Base-by-base conservation (phyloP, 352 stramenopile species). In the Phytophthora quininea region DNA sequence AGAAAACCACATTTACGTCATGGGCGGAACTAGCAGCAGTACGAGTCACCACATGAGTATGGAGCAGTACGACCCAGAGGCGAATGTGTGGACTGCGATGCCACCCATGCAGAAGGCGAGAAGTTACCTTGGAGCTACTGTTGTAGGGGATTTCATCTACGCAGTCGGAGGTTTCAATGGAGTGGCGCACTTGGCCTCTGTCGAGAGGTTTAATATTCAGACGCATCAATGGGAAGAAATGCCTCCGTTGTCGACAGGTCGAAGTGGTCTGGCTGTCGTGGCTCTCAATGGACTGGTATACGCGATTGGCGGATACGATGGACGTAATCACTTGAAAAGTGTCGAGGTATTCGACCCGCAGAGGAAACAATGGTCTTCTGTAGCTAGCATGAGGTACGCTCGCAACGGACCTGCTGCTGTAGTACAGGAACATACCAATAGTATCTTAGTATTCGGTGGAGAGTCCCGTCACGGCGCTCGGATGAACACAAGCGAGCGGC, bases 131-230 rank as follows among this genome's bases (percentile, higher is more conserved):
- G 85, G 85, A 12, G 76, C 79, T 3, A 66, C 66, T 10, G 67
- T 80, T 7, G 64, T 89, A 4, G 71, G 75, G 27, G 64, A 77
- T 3, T 86, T 76, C 47, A 76, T 93, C 40, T 93, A 91, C 54
- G 81, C 71, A 0, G 74, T 93, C 2, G 85, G 85, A 2, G 85
- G 85, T 0, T 93, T 92, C 57, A 92, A 93, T 53, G 85, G 85
- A 0, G 76, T 82, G n/a, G 70, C 72, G 1, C 83, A 93, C 48
- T 57, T 91, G 3, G 71, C 68, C 0, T 79, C 74, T 0, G 83
- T 92, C 19, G 85, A 93, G 56, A 64, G 81, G 3, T 92, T 87
- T 32, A 61, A 88, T 53, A 24, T 88, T 3, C 29, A 73, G 38
- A 77, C 66, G 1, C 69, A 79, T 4, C 40, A 66, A 33, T 93